A percentile compares a stretch with the other conserved stretches of the same genome.
Conservation (phyloP, 768 basidiomycete species). For the Phanerochaete sordida region DNA sequence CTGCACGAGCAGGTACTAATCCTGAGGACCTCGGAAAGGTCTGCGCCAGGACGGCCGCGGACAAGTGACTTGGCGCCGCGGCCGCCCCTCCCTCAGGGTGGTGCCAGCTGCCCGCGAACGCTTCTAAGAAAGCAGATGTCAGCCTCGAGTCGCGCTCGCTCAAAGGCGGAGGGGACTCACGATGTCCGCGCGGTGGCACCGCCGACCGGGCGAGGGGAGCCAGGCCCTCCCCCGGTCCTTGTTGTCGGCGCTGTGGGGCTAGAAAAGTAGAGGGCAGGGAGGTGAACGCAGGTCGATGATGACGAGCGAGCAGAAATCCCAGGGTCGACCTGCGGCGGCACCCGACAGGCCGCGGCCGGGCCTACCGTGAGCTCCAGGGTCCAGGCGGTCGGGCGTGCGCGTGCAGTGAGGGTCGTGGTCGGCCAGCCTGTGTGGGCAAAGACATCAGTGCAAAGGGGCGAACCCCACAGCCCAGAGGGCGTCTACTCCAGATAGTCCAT, state of each 20-base stretch:
- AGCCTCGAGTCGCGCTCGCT: not conserved
- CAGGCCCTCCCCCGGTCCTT: not conserved
- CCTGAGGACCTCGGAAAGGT: slow-evolving; percentile 11
- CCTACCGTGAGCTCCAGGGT: not conserved
- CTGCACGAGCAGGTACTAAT: slow-evolving; percentile 5
- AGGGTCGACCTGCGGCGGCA: not conserved
- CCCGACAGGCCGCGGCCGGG: not conserved
- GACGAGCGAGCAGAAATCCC: not conserved
- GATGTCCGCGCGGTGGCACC: not conserved
- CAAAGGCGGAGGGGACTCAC: not conserved
- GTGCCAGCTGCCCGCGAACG: not conserved
- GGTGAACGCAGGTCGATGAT: not conserved
- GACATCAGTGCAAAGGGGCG: not conserved
- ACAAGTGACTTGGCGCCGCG: not conserved
- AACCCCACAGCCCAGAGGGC: no score
- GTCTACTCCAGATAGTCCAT: no score
- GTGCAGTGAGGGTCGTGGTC: not conserved
- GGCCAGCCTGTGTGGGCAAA: not conserved
- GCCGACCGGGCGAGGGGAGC: not conserved
- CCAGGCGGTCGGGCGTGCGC: not conserved
- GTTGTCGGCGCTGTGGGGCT: not conserved
- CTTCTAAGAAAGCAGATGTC: not conserved
- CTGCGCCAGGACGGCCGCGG: slow-evolving; percentile 5
- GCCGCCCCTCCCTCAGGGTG: slow-evolving; percentile 6
- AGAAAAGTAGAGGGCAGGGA: not conserved